Percentiles rank a stretch among this genome's conserved stretches.
These are phyloP conservation scores for Cerioporus squamosus DNA, from an alignment of 1,284 basidiomycete genomes.

Conservation along the genomic window DNA sequence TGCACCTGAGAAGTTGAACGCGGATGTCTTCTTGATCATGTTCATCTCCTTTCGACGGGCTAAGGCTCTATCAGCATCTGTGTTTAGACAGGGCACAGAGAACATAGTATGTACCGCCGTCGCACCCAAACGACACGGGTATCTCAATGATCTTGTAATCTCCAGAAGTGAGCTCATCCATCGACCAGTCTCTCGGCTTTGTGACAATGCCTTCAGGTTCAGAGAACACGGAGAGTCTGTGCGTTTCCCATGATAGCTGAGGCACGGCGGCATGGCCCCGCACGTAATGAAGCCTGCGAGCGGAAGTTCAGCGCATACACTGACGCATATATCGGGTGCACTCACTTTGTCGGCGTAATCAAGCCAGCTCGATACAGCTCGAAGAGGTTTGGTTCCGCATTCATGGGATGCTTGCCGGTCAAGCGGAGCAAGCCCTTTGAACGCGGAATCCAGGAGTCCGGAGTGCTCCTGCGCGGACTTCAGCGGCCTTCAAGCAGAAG, in stretches of 20 bases:
- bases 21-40: conserved; percentile 27
- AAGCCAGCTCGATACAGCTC: conserved; percentile 25
- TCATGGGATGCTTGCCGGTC: conserved; percentile 28
- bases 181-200: conserved; percentile 23
- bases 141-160: conserved; percentile 23
- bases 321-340: neutral
- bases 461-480: conserved; percentile 13
- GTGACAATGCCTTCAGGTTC: conserved; percentile 17
- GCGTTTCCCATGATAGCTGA: conserved; percentile 28
- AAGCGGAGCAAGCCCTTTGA: conserved; percentile 24
- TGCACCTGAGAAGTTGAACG: conserved; percentile 24
- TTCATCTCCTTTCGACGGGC: conserved; percentile 30
- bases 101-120: conserved; percentile 21
- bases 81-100: neutral
- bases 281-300: conserved; percentile 27
- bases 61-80: neutral
- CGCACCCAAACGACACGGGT: conserved; percentile 29
- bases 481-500: neutral
- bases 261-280: conserved; percentile 29
- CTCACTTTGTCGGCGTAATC: conserved; percentile 28
- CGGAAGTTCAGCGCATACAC: neutral
- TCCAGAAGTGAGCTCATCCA: conserved; percentile 26
- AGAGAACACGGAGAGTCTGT: conserved; percentile 22
- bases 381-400: conserved; percentile 24
- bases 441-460: conserved; percentile 31